Evolutionary conservation across 2,329 filamentous ascomycete genomes (phyloP), one percentile per base, ranked within the genome.

Genomic region (Trichoderma harzianum): DNA sequence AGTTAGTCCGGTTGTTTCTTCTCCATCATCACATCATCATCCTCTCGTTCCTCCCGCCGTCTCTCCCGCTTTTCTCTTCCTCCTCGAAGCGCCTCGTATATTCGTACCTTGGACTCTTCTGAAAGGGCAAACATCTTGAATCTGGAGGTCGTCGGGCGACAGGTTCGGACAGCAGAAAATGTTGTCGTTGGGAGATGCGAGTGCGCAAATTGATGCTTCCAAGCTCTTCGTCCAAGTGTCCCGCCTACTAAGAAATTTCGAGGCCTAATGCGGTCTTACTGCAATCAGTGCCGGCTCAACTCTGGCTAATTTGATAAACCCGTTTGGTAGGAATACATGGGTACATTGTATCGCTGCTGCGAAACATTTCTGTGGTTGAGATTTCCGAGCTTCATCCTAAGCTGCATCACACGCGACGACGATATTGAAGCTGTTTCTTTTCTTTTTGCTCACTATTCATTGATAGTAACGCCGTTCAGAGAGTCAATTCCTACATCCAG

Each of bases 81-180:
- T 21, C 28, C 60, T 58, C 14, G 6, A 7, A 12, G 39, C 18
- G 69, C 53, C 24, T 34, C 66, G n/a, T 1, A 62, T 53, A 62
- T 53, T 14, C 80, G 76, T 81, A 97, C 95, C 92, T 98, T 98
- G 80, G 95, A 94, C 86, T 99, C 96, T 85, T 99, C 96, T 66
- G 96, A 98, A 76, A 98, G 91, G 79, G 86, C 80, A 75, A 90
- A 87, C 87, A 90, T 89, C 68, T 77, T 87, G 14, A 16, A 3
- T 53, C 36, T 4, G 57, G 16, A 28, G 12, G 18, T 64, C 60
- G 34, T 30, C 8, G 28, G 51, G 55, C 43, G 36, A 39, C 36
- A 14, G 12, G 34, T 60, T n/a, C 7, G 30, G 26, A 24, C 7
- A 30, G 39, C 4, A 34, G 57, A 34, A 60, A 60, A 55, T 16